Base-by-base conservation (phyloP, 2,329 filamentous ascomycete species). In the Verticillium dahliae region DNA sequence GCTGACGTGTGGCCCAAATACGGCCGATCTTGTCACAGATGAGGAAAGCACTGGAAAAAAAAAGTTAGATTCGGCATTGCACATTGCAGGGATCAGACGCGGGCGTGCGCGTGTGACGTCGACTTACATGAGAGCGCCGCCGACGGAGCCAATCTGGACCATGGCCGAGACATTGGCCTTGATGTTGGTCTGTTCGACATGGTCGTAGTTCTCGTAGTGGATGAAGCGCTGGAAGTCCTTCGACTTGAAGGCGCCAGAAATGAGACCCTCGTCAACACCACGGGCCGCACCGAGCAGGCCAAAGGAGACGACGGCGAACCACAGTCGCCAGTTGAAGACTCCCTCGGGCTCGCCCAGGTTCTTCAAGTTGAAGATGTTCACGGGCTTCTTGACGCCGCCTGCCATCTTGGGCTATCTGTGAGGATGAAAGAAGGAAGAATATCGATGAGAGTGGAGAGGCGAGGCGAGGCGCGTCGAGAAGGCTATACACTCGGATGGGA, bases 201-300 rank as follows among this genome's bases (percentile, higher is more conserved):
- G 67, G 56, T 74, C 77, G 68, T 87, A 86, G 1, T 78, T 76
- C 6, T 78, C 74, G 64, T 86, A 85, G 66, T 85, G 69, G 70
- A 90, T 88, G 38, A 79, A 79, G 1, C 72, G 66, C 66, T 87
- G 81, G 71, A 91, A 91, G 59, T 87, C 79, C 65, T 81, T 78
- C n/a, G 85, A 86, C 69, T 85, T 84, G 73, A 90, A 87, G 14
- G 88, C 88, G 1, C 89, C 89, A 9, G 83, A 85, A 65, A 92
- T 92, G 62, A 94, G 80, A 63, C 90, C 90, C 74, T 94, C 90
- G 65, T 94, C 90, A n/a, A 92, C 78, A 67, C 90, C 90, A 62
- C 90, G 84, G 50, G 90, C 89, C 2, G 90, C 89, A 60, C 90
- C 90, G 74, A 93, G 85, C 39, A 94, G 81, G 57, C 87, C 87